Evolutionary conservation across 352 stramenopile species (phyloP).

Genomic region (Pythium scleroteichum): DNA sequence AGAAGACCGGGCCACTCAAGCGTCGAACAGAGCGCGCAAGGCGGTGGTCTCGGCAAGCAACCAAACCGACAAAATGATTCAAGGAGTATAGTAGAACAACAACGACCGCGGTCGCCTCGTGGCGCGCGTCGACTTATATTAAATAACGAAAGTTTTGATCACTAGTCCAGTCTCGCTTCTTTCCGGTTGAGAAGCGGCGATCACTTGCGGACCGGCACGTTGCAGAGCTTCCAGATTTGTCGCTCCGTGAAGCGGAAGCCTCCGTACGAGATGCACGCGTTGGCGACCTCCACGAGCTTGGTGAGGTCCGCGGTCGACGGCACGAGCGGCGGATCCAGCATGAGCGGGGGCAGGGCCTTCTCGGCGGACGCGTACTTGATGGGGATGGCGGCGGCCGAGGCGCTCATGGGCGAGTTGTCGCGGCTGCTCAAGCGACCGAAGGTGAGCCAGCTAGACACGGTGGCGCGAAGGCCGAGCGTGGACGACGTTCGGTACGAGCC

Average conservation of each 20-base stretch:
- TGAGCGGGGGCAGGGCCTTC: constrained; percentile 2
- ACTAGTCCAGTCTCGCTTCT: constrained; percentile 3
- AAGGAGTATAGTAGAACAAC: constrained; percentile 21
- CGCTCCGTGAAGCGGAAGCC: constrained; percentile 40
- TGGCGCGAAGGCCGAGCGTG: constrained; percentile 23
- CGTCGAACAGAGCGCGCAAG: not conserved
- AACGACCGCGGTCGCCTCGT: not conserved
- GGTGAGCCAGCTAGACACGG: constrained; percentile 30
- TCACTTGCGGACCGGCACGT: constrained; percentile 42
- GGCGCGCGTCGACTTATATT: constrained; percentile 19
- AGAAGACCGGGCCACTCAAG: not conserved
- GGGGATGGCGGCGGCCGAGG: constrained; percentile 6
- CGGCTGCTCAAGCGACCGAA: constrained; percentile 5
- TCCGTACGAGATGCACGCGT: constrained; percentile 46
- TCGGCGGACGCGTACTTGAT: constrained; percentile 15
- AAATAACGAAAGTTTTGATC: constrained; percentile 23
- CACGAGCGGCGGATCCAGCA: constrained; percentile 50
- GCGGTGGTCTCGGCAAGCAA: not conserved
- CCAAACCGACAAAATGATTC: constrained; percentile 5
- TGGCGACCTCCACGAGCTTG: constrained; percentile 64
- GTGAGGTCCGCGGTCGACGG: constrained; percentile 34
- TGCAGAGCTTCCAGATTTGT: constrained; percentile 61
- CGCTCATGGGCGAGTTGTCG: not conserved
- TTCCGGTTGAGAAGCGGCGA: constrained; percentile 19
- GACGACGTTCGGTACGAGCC: constrained; percentile 6